Conservation (phyloP, 192 early-diverging fungal genomes). For the Helicostylum pulchrum region DNA sequence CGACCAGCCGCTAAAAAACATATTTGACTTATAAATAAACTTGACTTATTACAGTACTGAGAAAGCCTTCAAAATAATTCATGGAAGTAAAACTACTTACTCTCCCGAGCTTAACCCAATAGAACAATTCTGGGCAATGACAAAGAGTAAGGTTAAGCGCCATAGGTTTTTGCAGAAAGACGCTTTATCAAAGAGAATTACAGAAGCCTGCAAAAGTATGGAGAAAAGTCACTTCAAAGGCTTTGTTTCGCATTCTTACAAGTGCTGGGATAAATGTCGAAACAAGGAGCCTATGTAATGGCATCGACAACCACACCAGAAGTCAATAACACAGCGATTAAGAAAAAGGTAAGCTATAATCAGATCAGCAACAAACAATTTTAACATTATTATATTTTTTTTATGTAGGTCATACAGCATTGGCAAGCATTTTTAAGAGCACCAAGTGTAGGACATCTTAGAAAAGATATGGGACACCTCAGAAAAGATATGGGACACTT, state of each 20-base stretch:
- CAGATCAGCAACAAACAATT: too few species aligned
- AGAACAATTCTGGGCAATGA: conserved; percentile 19
- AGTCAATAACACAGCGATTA: too few species aligned
- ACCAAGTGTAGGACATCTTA: too few species aligned
- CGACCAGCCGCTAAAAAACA: too few species aligned
- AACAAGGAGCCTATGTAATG: conserved; percentile 13
- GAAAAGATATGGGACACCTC: too few species aligned
- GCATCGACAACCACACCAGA: conserved; percentile 11
- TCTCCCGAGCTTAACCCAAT: conserved; percentile 3
- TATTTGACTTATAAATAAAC: too few species aligned
- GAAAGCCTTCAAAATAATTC: too few species aligned
- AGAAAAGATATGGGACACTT: too few species aligned
- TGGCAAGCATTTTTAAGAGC: too few species aligned
- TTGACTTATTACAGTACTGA: too few species aligned
- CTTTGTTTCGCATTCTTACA: conserved; percentile 12
- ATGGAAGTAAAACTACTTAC: neutral
- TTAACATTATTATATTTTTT: too few species aligned
- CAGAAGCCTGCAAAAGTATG: conserved; percentile 14
- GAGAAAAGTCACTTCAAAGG: conserved; percentile 15
- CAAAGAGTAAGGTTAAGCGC: conserved; percentile 17
- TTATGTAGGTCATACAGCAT: too few species aligned
- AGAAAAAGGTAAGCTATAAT: conserved; percentile 1
- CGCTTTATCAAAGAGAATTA: conserved; percentile 14
- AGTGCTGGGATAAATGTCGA: conserved; percentile 15
- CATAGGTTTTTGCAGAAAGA: conserved; percentile 19